Evolutionary conservation across 2,329 filamentous ascomycete genomes (phyloP).

Genomic region (Beauveria sp.): DNA sequence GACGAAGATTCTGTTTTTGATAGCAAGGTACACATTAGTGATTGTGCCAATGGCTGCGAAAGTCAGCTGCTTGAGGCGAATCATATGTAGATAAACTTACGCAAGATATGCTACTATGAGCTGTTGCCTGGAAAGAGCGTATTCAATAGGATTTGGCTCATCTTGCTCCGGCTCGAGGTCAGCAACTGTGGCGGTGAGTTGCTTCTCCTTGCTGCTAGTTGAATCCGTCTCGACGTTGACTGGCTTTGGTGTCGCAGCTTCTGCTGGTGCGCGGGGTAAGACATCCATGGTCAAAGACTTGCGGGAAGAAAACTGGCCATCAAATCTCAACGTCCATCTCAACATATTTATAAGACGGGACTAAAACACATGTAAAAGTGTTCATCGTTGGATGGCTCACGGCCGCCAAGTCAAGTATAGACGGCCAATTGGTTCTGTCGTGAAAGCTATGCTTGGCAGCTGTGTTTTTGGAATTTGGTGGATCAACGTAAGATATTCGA

Average conservation of each 20-base stretch:
- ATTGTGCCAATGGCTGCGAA: neutral
- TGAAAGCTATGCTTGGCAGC: neutral
- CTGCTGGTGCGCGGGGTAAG: neutral
- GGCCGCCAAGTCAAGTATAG: neutral
- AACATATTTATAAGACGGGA: neutral
- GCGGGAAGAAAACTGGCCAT: neutral
- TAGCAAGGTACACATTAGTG: neutral
- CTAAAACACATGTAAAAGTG: neutral
- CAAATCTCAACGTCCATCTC: neutral
- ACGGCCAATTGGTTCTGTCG: neutral
- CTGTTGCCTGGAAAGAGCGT: neutral
- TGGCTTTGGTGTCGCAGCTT: neutral
- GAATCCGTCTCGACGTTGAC: neutral
- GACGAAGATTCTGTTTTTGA: slow-evolving; percentile 28
- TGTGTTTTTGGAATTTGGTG: neutral
- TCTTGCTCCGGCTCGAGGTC: neutral
- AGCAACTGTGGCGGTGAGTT: neutral
- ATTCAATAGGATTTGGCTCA: neutral
- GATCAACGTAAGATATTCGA: neutral
- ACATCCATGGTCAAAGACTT: neutral
- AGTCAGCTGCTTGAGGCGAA: neutral
- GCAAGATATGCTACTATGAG: neutral
- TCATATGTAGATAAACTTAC: neutral
- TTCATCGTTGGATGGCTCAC: neutral
- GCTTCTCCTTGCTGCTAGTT: neutral